Base-by-base conservation (phyloP, 2,329 filamentous ascomycete genomes). In the Nakataea oryzae region DNA sequence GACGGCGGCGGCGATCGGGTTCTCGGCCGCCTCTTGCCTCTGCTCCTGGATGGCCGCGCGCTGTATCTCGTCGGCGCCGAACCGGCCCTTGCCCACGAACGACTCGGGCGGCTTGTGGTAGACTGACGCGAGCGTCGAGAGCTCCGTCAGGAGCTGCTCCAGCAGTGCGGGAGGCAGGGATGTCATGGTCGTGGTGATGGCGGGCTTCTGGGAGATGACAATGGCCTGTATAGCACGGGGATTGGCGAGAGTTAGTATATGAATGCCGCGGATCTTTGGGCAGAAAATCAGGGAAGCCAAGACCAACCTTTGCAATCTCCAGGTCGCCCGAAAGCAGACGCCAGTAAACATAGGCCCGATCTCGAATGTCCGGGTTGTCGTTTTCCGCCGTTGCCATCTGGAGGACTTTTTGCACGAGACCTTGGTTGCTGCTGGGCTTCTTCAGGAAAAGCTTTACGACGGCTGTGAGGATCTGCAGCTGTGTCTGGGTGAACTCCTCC, bases 341-440 rank as follows among this genome's bases (percentile, higher is more conserved):
- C 95, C 95, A 99, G 79, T 99, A 99, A 54, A 97, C 91, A 72
- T 97, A 99, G 62, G 95, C 95, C 75, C 95, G 86, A 74, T 99
- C 95, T 68, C 95, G 88, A 68, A 97, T 96, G 76, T 99, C 95
- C 0, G 95, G 93, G 72, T 99, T 99, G 74, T 99, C 95, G 70
- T 93, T 96, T 70, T 97, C 93, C 55, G 89, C 89, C 9, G 95
- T 99, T 32, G 95, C 93, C 50, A 88, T 84, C 74, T 97, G 93
- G 28, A 99, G 82, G 21, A 99, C 93, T 73, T 96, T 96, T 71
- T 97, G 93, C 1, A 99, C 93, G 3, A 99, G 80, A 0, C 86
- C 86, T 76, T 97, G 93, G 62, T 90, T 93, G 72, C 90, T 92
- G 70, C 95, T 89, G 3, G 95, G 95, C 76, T 96, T 96, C 78